A percentile compares a stretch with the other conserved stretches of the same genome.
These are phyloP conservation scores for Allomyces arbusculus DNA, from an alignment of 192 early-diverging fungal genomes.

Conservation along the genomic window DNA sequence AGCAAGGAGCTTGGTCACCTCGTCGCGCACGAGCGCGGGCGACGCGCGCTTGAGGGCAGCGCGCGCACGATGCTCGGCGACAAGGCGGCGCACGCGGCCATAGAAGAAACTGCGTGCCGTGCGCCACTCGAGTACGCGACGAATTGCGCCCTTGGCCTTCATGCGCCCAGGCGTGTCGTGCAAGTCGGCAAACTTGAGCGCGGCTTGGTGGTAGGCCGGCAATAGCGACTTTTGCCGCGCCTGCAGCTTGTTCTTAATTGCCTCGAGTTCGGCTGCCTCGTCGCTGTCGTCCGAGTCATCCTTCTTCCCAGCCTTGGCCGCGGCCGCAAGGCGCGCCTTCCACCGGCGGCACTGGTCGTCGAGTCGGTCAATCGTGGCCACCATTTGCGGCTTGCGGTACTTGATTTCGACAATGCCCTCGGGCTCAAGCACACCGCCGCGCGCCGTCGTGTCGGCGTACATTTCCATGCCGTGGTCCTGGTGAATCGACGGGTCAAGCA, in stretches of 20 bases:
- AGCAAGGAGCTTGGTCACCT: slow-evolving; percentile 24
- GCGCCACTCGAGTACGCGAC: slow-evolving; percentile 56
- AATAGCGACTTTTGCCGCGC: slow-evolving; percentile 66
- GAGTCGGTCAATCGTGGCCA: slow-evolving; percentile 81
- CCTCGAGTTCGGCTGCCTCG: slow-evolving; percentile 33
- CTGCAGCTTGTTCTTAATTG: slow-evolving; percentile 50
- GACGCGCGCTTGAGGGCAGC: slow-evolving; percentile 28
- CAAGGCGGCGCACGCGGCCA: slow-evolving; percentile 67
- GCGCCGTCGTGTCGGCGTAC: slow-evolving; percentile 80
- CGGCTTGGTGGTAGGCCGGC: slow-evolving; percentile 81
- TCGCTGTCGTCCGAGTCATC: slow-evolving; percentile 9
- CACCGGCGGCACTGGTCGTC: slow-evolving; percentile 55
- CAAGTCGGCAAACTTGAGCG: slow-evolving; percentile 90
- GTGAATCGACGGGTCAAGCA: slow-evolving; percentile 92
- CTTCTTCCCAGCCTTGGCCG: not conserved
- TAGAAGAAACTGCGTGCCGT: slow-evolving; percentile 72
- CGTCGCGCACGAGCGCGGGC: slow-evolving; percentile 21
- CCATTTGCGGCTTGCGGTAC: slow-evolving; percentile 78
- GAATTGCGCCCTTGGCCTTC: slow-evolving; percentile 80
- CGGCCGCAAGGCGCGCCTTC: slow-evolving; percentile 31
- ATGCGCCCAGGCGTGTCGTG: slow-evolving; percentile 92
- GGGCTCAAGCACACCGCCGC: slow-evolving; percentile 91
- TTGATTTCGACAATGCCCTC: slow-evolving; percentile 97
- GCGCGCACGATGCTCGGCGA: slow-evolving; percentile 59
- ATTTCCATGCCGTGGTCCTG: slow-evolving; percentile 90